A percentile compares a stretch with the other conserved stretches of the same genome.
phyloP scores from a whole-genome alignment of 1,284 basidiomycete species.

The Rhodotorula sp. region DNA sequence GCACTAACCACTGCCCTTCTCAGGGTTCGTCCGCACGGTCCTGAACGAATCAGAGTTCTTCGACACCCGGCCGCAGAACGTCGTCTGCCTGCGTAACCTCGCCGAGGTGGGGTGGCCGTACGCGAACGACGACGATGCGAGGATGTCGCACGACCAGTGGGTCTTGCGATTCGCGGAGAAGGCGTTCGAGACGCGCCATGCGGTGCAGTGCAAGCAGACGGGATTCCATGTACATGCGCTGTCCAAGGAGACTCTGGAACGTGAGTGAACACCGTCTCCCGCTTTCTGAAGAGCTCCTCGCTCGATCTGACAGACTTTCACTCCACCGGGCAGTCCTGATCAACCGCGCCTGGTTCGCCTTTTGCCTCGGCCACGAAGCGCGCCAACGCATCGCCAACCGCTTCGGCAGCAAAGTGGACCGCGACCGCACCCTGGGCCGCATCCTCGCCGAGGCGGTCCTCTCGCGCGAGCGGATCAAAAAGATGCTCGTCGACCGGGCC shows the following conservation, averaged over 20 bases:
- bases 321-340: neutral
- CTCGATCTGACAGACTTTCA: neutral
- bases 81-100: slow-evolving; percentile 3
- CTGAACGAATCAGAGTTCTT: neutral
- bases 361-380: neutral
- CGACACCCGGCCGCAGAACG: neutral
- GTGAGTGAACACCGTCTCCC: neutral
- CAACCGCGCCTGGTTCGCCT: slow-evolving; percentile 6
- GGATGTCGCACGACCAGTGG: neutral
- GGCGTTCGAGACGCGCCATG: neutral
- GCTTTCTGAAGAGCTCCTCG: no score
- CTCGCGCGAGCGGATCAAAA: neutral
- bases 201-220: neutral
- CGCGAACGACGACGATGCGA: neutral
- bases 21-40: slow-evolving; percentile 4
- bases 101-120: slow-evolving; percentile 1
- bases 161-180: neutral
- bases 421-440: neutral
- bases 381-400: slow-evolving; percentile 1
- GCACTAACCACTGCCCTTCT: neutral
- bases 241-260: neutral
- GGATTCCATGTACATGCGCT: neutral
- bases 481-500: neutral
- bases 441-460: neutral
- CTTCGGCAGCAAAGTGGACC: neutral